Conservation (phyloP, 345 rosid genomes). For the Anacardium occidentale region DNA sequence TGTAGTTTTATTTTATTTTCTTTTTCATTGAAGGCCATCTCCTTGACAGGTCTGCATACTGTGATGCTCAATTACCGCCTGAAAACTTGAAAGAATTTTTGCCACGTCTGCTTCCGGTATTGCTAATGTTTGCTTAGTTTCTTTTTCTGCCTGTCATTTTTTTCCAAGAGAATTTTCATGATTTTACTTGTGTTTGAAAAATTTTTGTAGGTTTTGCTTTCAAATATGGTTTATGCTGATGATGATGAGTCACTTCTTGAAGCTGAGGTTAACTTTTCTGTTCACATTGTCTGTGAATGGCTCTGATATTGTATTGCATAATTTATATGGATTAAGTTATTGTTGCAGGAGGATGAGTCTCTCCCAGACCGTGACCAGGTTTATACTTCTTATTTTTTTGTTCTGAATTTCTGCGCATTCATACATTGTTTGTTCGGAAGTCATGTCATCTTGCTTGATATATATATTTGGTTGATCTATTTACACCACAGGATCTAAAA, state of each 20-base stretch:
- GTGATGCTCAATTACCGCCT: slow-evolving; percentile 72
- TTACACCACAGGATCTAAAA: slow-evolving; percentile 70
- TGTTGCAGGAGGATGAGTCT: slow-evolving; percentile 89
- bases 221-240: slow-evolving; percentile 86
- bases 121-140: slow-evolving; percentile 19
- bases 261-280: slow-evolving; percentile 62
- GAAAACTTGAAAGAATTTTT: slow-evolving; percentile 80
- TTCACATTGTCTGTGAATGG: neutral
- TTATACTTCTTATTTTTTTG: slow-evolving; percentile 17
- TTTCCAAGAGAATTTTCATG: neutral
- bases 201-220: slow-evolving; percentile 63
- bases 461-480: slow-evolving; percentile 17
- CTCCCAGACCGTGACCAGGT: slow-evolving; percentile 98
- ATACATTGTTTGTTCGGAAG: neutral
- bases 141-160: neutral
- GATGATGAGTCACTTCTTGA: slow-evolving; percentile 76
- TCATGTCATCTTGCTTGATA: neutral
- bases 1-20: neutral
- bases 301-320: slow-evolving; percentile 13
- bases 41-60: slow-evolving; percentile 83
- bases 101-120: slow-evolving; percentile 82
- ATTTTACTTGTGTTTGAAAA: slow-evolving; percentile 1
- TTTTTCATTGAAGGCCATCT: slow-evolving; percentile 17
- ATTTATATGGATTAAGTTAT: slow-evolving; percentile 14
- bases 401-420: neutral